Evolutionary conservation across 495 filamentous ascomycete species (phyloP).

Genomic region (Xylaria longipes): DNA sequence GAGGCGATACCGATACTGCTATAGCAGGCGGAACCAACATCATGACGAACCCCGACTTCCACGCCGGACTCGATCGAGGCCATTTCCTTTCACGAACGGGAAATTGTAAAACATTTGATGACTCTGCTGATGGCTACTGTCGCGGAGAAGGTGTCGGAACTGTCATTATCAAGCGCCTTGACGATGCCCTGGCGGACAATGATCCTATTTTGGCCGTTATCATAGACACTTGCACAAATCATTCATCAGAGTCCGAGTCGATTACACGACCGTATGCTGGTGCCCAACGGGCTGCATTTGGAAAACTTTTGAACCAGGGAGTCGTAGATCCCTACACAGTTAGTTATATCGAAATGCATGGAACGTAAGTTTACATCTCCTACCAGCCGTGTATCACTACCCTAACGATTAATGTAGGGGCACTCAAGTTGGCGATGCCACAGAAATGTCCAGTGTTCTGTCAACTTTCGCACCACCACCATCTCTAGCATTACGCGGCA

Average conservation of each 20-base stretch:
- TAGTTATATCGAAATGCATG: conserved; percentile 75
- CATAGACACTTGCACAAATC: conserved; percentile 46
- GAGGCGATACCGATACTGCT: conserved; percentile 69
- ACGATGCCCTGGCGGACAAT: conserved; percentile 55
- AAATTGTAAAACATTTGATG: conserved; percentile 36
- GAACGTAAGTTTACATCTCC: conserved; percentile 66
- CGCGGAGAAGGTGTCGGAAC: conserved; percentile 53
- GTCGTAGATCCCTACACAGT: conserved; percentile 60
- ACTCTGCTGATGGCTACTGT: conserved; percentile 63
- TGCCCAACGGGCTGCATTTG: conserved; percentile 66
- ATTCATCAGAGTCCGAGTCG: conserved; percentile 55
- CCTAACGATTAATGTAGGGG: conserved; percentile 43
- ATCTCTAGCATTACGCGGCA: neutral
- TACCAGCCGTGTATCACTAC: no score
- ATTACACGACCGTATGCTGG: conserved; percentile 69
- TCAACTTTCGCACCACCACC: conserved; percentile 64
- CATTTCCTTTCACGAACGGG: conserved; percentile 49
- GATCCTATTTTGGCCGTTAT: conserved; percentile 55
- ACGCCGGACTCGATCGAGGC: conserved; percentile 57
- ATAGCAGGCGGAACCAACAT: conserved; percentile 68
- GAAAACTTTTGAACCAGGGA: conserved; percentile 61
- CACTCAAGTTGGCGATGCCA: conserved; percentile 71
- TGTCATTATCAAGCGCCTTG: conserved; percentile 52
- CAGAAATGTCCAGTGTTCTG: conserved; percentile 71
- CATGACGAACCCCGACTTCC: conserved; percentile 73